phyloP scores from a whole-genome alignment of 192 early-diverging fungal species.

The Coemansia sp. region DNA sequence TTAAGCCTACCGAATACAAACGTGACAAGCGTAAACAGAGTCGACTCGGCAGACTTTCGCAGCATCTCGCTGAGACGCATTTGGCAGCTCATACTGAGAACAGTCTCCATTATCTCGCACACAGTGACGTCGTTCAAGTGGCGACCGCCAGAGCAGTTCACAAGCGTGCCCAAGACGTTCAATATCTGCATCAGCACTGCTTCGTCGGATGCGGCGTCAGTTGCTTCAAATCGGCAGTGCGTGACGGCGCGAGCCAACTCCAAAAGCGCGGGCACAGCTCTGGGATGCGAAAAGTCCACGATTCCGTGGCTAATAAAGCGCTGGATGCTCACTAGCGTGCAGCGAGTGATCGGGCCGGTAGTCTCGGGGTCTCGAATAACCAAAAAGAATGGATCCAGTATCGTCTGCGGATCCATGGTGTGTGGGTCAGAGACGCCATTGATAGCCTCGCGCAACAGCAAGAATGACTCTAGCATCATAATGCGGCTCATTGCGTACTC shows the following conservation, averaged over 20 bases:
- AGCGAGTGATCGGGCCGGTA: constrained; percentile 90
- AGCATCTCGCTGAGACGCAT: constrained; percentile 74
- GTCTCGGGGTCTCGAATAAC: constrained; percentile 92
- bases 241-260: constrained; percentile 76
- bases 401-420: constrained; percentile 64
- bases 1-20: constrained; percentile 50
- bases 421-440: constrained; percentile 56
- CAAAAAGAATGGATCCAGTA: constrained; percentile 91
- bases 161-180: constrained; percentile 72
- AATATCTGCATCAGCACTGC: constrained; percentile 90
- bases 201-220: constrained; percentile 92
- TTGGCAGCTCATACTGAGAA: constrained; percentile 96
- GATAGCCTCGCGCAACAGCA: constrained; percentile 46
- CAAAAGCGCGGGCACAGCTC: constrained; percentile 37
- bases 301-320: constrained; percentile 86
- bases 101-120: constrained; percentile 97
- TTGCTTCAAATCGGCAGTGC: constrained; percentile 95
- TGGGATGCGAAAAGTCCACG: constrained; percentile 48
- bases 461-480: constrained; percentile 47
- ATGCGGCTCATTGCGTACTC: constrained; percentile 36
- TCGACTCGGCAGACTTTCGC: constrained; percentile 51
- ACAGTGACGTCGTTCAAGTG: constrained; percentile 86
- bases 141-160: constrained; percentile 70
- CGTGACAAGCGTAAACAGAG: constrained; percentile 49
- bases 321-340: constrained; percentile 87